These are phyloP conservation scores for Aquilaria yunnanensis DNA, from an alignment of 345 rosid genomes.

Conservation along the genomic window DNA sequence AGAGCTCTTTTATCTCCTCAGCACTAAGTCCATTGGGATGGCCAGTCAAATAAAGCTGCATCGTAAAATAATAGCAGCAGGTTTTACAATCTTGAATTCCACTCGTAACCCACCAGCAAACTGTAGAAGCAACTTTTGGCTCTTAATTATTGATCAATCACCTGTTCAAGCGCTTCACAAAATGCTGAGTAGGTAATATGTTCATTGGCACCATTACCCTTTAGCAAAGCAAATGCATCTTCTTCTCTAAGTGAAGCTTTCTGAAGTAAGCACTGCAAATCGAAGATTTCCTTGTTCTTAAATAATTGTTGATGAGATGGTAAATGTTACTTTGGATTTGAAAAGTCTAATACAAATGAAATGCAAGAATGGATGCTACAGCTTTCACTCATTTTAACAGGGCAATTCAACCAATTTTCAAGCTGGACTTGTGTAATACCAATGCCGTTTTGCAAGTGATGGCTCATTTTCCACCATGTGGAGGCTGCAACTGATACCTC, in stretches of 20 bases:
- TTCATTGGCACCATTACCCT: conserved; percentile 50
- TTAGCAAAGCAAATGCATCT: conserved; percentile 71
- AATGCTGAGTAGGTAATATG: conserved; percentile 60
- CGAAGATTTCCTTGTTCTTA: conserved; percentile 18
- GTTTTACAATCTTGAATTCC: neutral
- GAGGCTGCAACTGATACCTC: no score
- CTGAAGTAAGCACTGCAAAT: conserved; percentile 55
- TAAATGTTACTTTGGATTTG: no score
- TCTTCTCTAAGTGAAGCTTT: conserved; percentile 65
- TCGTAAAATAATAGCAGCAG: conserved; percentile 8
- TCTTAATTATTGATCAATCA: conserved; percentile 9
- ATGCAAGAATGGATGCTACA: no score
- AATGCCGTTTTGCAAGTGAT: no score
- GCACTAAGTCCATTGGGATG: conserved; percentile 60
- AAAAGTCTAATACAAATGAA: no score
- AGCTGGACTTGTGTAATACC: no score
- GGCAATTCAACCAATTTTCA: no score
- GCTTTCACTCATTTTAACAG: no score
- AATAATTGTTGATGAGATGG: conserved; percentile 6
- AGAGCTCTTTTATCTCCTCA: conserved; percentile 71
- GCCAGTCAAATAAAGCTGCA: conserved; percentile 73
- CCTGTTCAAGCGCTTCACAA: conserved; percentile 84
- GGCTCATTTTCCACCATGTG: no score
- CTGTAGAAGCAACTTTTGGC: neutral
- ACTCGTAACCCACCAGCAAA: conserved; percentile 2